Percentiles rank a stretch among this genome's conserved stretches.
These are phyloP conservation scores for Penicillium coffeae DNA, from an alignment of 495 filamentous ascomycete genomes.

Conservation along the genomic window DNA sequence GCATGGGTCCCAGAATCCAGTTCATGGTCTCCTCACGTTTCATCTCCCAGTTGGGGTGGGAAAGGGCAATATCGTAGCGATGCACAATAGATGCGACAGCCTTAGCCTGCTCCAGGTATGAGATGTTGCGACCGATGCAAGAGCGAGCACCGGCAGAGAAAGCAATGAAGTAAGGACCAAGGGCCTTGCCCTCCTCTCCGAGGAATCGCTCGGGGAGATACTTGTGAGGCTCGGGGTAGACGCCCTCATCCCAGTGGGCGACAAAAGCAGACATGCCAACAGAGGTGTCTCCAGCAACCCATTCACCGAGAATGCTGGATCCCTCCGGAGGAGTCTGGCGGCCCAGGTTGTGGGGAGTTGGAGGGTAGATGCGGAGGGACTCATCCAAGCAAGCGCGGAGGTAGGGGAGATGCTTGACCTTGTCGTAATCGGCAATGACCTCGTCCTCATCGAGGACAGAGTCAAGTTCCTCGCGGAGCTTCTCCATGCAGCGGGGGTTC, in stretches of 20 bases:
- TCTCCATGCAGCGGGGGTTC: constrained; percentile 45
- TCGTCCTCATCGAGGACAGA: constrained; percentile 34
- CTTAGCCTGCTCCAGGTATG: constrained; percentile 43
- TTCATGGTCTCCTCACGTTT: constrained; percentile 38
- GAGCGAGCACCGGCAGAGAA: constrained; percentile 39
- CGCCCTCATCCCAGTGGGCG: constrained; percentile 26
- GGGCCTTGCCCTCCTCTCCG: constrained; percentile 33
- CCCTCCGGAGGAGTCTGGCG: constrained; percentile 37
- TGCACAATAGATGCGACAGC: constrained; percentile 40
- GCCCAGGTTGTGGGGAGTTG: constrained; percentile 32
- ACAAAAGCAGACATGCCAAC: constrained; percentile 32
- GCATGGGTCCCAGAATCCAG: constrained; percentile 36
- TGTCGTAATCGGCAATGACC: constrained; percentile 41
- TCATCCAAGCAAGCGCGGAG: constrained; percentile 48
- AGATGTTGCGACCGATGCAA: constrained; percentile 43
- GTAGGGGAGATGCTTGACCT: constrained; percentile 39
- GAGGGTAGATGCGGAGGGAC: constrained; percentile 41
- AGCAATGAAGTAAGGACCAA: constrained; percentile 41
- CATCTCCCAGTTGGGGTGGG: constrained; percentile 34
- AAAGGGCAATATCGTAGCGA: constrained; percentile 41
- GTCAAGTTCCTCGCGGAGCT: constrained; percentile 57
- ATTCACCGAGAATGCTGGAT: constrained; percentile 33
- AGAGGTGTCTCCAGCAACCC: constrained; percentile 33
- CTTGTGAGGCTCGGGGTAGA: constrained; percentile 28
- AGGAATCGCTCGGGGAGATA: constrained; percentile 40